These are phyloP conservation scores for Emydomyces testavorans DNA, from an alignment of 2,329 filamentous ascomycete genomes.

Conservation along the genomic window DNA sequence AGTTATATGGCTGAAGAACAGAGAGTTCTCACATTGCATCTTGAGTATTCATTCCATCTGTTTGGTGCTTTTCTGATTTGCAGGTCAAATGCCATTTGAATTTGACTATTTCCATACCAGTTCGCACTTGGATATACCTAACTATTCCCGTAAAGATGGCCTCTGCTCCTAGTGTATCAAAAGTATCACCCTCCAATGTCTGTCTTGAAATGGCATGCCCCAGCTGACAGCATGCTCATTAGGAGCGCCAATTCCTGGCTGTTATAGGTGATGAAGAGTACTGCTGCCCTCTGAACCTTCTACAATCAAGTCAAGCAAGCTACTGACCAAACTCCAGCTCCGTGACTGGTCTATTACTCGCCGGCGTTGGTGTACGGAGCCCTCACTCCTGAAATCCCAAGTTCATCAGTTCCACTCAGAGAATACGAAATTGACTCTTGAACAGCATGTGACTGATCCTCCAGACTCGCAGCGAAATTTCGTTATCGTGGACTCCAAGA, in stretches of 20 bases:
- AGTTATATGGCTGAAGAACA: too few relatives aligned
- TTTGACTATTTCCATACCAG: neutral
- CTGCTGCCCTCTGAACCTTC: slow-evolving; percentile 6
- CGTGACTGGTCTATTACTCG: slow-evolving; percentile 86
- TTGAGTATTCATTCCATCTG: too few relatives aligned
- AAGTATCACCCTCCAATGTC: slow-evolving; percentile 32
- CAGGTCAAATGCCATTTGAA: neutral
- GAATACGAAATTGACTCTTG: neutral
- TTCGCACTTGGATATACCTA: neutral
- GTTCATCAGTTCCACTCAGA: neutral
- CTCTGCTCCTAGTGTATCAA: slow-evolving; percentile 48
- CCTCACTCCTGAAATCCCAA: neutral
- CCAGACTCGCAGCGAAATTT: slow-evolving; percentile 95
- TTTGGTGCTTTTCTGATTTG: neutral
- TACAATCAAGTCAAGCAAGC: neutral
- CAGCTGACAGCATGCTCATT: neutral
- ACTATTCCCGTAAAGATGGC: slow-evolving; percentile 40
- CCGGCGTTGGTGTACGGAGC: slow-evolving; percentile 73
- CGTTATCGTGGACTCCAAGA: slow-evolving; percentile 89
- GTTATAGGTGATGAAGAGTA: slow-evolving; percentile 90
- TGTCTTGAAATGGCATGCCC: too few relatives aligned
- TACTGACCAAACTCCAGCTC: slow-evolving; percentile 49
- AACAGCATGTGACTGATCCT: slow-evolving; percentile 75
- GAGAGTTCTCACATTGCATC: too few relatives aligned
- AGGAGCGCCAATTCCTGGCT: slow-evolving; percentile 89